Conservation (phyloP, 805 yeast species). For the Pichia eremophila region DNA sequence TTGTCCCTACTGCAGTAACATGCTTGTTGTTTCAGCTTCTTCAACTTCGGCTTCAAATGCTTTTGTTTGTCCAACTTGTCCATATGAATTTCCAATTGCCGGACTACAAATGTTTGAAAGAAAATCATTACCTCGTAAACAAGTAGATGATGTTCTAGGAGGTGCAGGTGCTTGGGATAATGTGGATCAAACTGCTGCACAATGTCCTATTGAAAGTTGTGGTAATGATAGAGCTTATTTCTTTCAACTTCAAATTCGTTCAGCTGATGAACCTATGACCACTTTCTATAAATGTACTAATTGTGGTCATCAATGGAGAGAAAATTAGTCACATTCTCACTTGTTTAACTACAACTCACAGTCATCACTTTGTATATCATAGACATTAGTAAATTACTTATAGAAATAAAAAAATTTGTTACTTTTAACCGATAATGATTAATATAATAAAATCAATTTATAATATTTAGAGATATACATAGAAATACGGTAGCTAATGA, state of each 20-base stretch:
- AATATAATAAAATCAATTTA: too few species aligned
- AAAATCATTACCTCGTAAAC: conserved; percentile 72
- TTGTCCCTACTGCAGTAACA: conserved; percentile 90
- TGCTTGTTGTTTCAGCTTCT: conserved; percentile 67
- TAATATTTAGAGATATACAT: too few species aligned
- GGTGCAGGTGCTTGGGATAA: conserved; percentile 98
- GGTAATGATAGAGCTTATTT: conserved; percentile 89
- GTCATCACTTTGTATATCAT: too few species aligned
- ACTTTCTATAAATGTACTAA: conserved; percentile 92
- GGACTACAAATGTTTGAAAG: conserved; percentile 83
- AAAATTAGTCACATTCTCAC: conserved; percentile 39
- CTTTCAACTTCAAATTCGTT: conserved; percentile 92
- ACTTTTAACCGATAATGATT: too few species aligned
- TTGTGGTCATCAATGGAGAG: conserved; percentile 96
- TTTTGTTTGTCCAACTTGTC: conserved; percentile 88
- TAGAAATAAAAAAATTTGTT: too few species aligned
- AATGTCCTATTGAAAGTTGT: conserved; percentile 84
- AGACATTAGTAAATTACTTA: too few species aligned
- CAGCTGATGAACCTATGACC: conserved; percentile 99
- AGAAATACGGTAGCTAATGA: neutral
- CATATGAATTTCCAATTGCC: conserved; percentile 83
- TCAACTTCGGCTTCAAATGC: conserved; percentile 45
- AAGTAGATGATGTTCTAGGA: conserved; percentile 93
- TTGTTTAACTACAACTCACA: too few species aligned
- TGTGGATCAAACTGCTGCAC: conserved; percentile 90